Percentiles rank a stretch among this genome's conserved stretches.
phyloP scores from a whole-genome alignment of 2,329 filamentous ascomycete genomes.

The Fusarium protoensiforme region DNA sequence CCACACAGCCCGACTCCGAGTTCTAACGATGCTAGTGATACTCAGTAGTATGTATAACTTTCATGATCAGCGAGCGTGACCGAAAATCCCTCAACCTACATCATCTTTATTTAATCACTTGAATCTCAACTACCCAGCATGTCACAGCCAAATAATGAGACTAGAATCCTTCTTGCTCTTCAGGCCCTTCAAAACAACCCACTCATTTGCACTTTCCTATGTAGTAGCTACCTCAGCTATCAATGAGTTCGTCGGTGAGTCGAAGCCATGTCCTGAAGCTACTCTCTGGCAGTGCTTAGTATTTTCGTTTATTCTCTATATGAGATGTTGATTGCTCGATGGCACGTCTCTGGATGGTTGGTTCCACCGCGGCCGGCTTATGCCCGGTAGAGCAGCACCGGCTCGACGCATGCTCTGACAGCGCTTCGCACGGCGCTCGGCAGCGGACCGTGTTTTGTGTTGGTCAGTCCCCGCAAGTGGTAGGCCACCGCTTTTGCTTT shows the following conservation, averaged over 20 bases:
- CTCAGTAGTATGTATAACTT: no score
- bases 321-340: constrained; percentile 3
- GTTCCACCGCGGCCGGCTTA: background rate
- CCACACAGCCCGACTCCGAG: no score
- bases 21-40: no score
- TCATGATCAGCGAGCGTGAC: no score
- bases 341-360: background rate
- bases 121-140: no score
- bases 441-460: background rate
- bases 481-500: background rate
- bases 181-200: no score
- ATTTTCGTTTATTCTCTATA: constrained; percentile 19
- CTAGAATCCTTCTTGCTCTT: no score
- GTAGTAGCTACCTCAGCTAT: no score
- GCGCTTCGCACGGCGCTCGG: background rate
- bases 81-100: no score
- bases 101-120: no score
- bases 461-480: background rate
- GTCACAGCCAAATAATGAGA: no score
- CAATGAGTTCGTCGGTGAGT: constrained; percentile 13
- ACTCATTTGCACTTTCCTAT: no score
- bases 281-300: background rate
- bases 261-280: constrained; percentile 8
- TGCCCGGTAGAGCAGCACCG: background rate
- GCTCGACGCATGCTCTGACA: background rate